phyloP scores from a whole-genome alignment of 208 protist species.

The Novymonas esmeraldas region DNA sequence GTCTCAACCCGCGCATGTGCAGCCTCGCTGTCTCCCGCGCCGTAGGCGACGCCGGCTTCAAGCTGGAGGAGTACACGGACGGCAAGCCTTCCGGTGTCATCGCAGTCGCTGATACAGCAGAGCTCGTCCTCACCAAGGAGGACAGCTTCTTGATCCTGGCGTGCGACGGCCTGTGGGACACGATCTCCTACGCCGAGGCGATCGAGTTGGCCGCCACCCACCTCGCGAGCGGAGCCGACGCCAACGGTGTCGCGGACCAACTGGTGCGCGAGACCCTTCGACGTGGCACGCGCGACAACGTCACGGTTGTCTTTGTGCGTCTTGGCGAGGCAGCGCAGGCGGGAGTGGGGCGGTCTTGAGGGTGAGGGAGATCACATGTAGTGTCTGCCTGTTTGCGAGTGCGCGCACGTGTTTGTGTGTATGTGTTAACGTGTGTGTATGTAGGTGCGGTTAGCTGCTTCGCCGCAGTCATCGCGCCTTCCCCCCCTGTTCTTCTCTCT shows the following conservation, averaged over 20 bases:
- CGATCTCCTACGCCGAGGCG: slow-evolving; percentile 85
- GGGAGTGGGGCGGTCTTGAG: not conserved
- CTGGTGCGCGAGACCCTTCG: slow-evolving; percentile 67
- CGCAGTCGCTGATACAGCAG: slow-evolving; percentile 59
- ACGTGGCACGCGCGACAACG: slow-evolving; percentile 80
- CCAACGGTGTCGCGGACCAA: slow-evolving; percentile 59
- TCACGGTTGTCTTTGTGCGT: slow-evolving; percentile 75
- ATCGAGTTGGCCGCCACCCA: slow-evolving; percentile 59
- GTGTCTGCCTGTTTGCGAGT: not conserved
- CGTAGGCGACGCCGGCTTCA: slow-evolving; percentile 94
- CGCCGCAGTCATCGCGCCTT: not conserved
- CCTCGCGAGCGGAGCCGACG: slow-evolving; percentile 30
- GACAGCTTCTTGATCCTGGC: slow-evolving; percentile 90
- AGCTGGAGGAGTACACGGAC: slow-evolving; percentile 71
- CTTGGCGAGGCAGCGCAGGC: slow-evolving; percentile 12
- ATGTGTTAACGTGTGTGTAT: not conserved
- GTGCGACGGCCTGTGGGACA: slow-evolving; percentile 94
- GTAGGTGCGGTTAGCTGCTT: not conserved
- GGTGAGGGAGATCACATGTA: not conserved
- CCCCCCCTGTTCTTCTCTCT: not conserved
- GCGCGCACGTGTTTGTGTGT: not conserved
- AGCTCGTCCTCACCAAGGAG: slow-evolving; percentile 46
- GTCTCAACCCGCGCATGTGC: slow-evolving; percentile 67
- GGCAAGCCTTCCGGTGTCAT: slow-evolving; percentile 80
- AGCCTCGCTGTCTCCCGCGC: slow-evolving; percentile 92